Conservation (phyloP, 2,329 filamentous ascomycete species). For the Fusarium begoniae region DNA sequence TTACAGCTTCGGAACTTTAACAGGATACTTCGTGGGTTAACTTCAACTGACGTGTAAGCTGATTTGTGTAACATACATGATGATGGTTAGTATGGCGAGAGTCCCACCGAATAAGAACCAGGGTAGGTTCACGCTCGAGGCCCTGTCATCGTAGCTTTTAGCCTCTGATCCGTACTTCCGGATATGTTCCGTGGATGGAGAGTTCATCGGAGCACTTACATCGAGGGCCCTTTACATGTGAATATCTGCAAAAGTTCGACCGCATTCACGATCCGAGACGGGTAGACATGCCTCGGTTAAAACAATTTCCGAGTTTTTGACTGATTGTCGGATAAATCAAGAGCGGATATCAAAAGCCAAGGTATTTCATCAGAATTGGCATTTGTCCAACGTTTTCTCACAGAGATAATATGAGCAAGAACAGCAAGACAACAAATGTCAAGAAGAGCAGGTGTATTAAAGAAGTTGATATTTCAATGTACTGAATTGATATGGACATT, state of each 20-base stretch:
- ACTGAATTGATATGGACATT: neutral
- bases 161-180: neutral
- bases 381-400: too few species aligned
- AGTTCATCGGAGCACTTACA: neutral
- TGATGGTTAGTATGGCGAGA: neutral
- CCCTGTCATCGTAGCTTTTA: neutral
- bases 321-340: neutral
- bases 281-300: neutral
- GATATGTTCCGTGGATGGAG: neutral
- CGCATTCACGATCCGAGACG: neutral
- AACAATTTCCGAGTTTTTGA: neutral
- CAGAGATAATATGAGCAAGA: fast-evolving
- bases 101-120: constrained; percentile 19
- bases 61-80: neutral
- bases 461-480: too few species aligned
- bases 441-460: too few species aligned
- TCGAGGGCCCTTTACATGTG: neutral
- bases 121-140: constrained; percentile 1
- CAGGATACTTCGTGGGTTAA: neutral
- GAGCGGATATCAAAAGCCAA: neutral
- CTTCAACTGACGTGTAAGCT: neutral
- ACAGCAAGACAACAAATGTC: fast-evolving
- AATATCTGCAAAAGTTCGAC: neutral
- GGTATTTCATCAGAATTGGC: neutral
- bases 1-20: neutral